A percentile compares a stretch with the other conserved stretches of the same genome.
Evolutionary conservation across 108 stramenopile genomes (phyloP).

Genomic region (Skeletonema costatum): DNA sequence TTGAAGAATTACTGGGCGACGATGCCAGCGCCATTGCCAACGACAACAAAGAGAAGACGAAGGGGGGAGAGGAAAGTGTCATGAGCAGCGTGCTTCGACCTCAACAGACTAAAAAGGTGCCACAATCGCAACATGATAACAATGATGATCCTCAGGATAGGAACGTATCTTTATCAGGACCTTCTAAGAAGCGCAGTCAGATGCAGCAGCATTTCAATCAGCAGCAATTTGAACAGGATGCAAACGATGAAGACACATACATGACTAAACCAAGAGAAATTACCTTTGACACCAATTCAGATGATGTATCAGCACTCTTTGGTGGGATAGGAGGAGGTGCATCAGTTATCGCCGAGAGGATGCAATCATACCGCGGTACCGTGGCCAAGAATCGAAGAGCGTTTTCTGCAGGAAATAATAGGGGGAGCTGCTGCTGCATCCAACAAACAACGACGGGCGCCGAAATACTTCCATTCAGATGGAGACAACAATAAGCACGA

Average conservation of each 20-base stretch:
- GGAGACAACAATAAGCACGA: not conserved
- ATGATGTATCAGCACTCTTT: slow-evolving; percentile 39
- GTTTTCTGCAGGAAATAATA: not conserved
- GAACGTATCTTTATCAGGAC: not conserved
- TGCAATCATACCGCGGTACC: slow-evolving; percentile 1
- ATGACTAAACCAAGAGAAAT: slow-evolving; percentile 46
- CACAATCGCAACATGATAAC: not conserved
- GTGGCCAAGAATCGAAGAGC: slow-evolving; percentile 1
- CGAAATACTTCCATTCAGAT: not conserved
- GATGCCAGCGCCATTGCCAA: slow-evolving; percentile 20
- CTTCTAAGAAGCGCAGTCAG: not conserved
- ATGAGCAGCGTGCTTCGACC: slow-evolving; percentile 38
- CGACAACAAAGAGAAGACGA: slow-evolving; percentile 11
- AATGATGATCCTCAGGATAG: slow-evolving; percentile 1
- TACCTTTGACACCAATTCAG: slow-evolving; percentile 12
- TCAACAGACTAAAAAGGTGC: not conserved
- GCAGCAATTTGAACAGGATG: slow-evolving; percentile 1
- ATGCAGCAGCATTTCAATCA: not conserved
- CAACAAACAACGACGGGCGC: not conserved
- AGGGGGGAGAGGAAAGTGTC: slow-evolving; percentile 4
- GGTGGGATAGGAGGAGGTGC: slow-evolving; percentile 14
- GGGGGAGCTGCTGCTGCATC: not conserved
- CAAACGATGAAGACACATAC: slow-evolving; percentile 24
- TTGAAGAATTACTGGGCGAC: slow-evolving; percentile 32
- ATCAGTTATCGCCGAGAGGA: slow-evolving; percentile 3